phyloP scores from a whole-genome alignment of 495 filamentous ascomycete genomes.

The Cercophora scortea region DNA sequence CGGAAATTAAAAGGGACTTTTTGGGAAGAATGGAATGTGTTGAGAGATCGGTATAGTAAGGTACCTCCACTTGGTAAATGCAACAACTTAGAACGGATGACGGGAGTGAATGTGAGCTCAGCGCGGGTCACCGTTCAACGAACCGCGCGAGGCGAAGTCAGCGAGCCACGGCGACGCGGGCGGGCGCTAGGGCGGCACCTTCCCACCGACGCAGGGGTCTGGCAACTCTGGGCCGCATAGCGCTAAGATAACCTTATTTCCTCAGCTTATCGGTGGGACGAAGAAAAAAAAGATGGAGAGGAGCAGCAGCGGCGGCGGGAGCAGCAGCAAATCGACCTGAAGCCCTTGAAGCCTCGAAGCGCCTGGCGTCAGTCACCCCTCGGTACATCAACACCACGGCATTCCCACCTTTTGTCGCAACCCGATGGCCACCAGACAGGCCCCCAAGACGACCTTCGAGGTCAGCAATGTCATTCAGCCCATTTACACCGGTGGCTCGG shows the following conservation, averaged over 20 bases:
- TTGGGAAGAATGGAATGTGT: no score
- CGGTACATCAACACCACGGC: background rate
- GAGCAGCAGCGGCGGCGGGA: conserved; percentile 5
- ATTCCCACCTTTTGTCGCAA: background rate
- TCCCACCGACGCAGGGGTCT: background rate
- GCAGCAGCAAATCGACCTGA: no score
- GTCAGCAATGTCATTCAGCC: conserved; percentile 74
- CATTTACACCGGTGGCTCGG: conserved; percentile 86
- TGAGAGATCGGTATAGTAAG: no score
- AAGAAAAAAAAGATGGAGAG: conserved; percentile 9
- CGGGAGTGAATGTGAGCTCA: no score
- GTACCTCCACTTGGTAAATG: no score
- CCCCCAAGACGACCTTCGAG: conserved; percentile 78
- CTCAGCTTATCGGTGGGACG: conserved; percentile 18
- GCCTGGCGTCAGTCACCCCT: no score
- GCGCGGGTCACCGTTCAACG: no score
- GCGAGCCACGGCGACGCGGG: background rate
- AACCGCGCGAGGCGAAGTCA: no score
- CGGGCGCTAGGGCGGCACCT: background rate
- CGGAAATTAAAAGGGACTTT: no score
- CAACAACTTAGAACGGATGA: no score
- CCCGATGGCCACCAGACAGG: conserved; percentile 41
- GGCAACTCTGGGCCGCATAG: background rate
- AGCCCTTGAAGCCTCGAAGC: no score
- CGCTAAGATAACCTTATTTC: conserved; percentile 36